Base-by-base conservation (phyloP, 2,329 filamentous ascomycete genomes). In the Cucurbitaria berberidis region DNA sequence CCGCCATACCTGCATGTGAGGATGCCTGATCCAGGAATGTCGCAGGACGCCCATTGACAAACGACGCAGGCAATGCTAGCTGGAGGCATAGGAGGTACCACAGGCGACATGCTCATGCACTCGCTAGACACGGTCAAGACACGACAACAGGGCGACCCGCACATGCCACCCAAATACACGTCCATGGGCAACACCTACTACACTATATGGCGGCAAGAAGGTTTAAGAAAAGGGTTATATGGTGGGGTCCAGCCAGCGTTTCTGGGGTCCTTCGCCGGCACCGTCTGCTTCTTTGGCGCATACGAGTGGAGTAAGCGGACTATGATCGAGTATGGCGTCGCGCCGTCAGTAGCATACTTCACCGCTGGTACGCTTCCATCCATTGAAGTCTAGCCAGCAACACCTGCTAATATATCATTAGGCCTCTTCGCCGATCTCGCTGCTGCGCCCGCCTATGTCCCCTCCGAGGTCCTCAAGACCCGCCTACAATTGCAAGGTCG, bases 51-150 rank as follows among this genome's bases (percentile, higher is more conserved):
- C 51, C 51, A 57, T 69, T 72, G 68, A 72, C 62, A 34, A 30
- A 32, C 52, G 18, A 45, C 55, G 55, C 62, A 96, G 91, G 88
- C 90, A 74, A 99, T 98, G 93, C 82, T 99, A 69, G 95, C 95
- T 29, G 95, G 95, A 70, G 95, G 93, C 55, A 81, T 96, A 47
- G 95, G 96, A 70, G 95, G 95, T 47, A 93, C 90, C 15, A 96
- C 89, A 50, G 95, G 96, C 53, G 95, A 99, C 76, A 89, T 99
- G 84, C 81, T 99, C 63, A 99, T 99, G 95, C 95, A 99, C 79
- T 98, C 93, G 40, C 84, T 99, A 70, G 95, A 99, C 76, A 99
- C 95, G 0, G 95, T 99, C 68, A 99, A 99, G 79, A 99, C 95
- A 41, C 86, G 95, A 65, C 96, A 99, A 75, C 95, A 99, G 77